Evolutionary conservation across 2,329 filamentous ascomycete species (phyloP).

Genomic region (Neofusicoccum laricinum): DNA sequence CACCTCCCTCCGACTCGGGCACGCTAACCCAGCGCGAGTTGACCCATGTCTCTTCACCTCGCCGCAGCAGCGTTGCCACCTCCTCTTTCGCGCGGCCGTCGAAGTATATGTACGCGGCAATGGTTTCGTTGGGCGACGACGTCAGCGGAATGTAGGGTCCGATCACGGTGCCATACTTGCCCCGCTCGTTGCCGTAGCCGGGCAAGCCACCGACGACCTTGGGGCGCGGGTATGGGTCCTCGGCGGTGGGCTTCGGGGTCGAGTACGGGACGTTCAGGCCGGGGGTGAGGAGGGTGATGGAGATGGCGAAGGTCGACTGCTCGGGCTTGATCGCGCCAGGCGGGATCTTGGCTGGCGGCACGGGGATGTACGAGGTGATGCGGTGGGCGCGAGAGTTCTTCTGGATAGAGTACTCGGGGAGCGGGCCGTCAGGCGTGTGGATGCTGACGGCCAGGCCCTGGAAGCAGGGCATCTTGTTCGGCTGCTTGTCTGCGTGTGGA

Average conservation of each 20-base stretch:
- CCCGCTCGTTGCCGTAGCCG: constrained; percentile 50
- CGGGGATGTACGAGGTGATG: constrained; percentile 96
- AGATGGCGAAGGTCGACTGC: constrained; percentile 95
- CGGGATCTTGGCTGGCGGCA: constrained; percentile 79
- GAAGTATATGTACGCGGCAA: constrained; percentile 98
- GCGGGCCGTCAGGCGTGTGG: constrained; percentile 74
- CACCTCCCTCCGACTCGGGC: constrained; percentile 84
- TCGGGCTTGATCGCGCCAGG: constrained; percentile 70
- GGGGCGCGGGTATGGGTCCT: constrained; percentile 76
- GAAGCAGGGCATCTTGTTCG: constrained; percentile 79
- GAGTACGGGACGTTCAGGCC: constrained; percentile 90
- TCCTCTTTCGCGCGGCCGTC: constrained; percentile 94
- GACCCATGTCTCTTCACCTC: constrained; percentile 98
- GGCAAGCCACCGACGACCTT: constrained; percentile 74
- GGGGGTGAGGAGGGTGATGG: constrained; percentile 89
- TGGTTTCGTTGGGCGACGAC: constrained; percentile 90
- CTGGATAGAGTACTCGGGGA: constrained; percentile 91
- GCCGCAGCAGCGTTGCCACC: constrained; percentile 86
- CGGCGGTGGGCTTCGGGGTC: constrained; percentile 72
- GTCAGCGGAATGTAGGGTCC: constrained; percentile 90
- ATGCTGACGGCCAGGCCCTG: constrained; percentile 98
- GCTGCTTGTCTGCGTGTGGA: background rate
- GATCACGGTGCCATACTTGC: constrained; percentile 57
- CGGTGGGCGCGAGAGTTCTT: constrained; percentile 86
- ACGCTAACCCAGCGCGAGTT: constrained; percentile 98